These are phyloP conservation scores for Tillandsia fasciculata DNA, from an alignment of 176 grass and related monocot species.

Conservation along the genomic window DNA sequence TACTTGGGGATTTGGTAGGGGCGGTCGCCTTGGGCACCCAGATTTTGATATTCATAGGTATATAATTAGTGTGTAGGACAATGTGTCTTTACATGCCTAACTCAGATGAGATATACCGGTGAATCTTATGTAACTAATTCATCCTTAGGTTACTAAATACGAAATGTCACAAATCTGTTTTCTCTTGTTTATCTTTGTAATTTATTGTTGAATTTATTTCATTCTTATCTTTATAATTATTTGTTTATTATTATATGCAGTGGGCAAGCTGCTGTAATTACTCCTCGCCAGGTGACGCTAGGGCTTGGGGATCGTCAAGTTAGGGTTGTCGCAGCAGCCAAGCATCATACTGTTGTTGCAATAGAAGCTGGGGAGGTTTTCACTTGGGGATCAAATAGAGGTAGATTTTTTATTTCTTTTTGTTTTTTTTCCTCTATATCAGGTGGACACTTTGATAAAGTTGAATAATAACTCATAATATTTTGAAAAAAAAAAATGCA, in stretches of 20 bases:
- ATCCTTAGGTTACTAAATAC: slow-evolving; percentile 11
- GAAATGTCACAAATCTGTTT: neutral
- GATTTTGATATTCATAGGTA: slow-evolving; percentile 90
- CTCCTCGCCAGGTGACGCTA: slow-evolving; percentile 75
- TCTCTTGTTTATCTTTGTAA: neutral
- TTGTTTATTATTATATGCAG: slow-evolving; percentile 35
- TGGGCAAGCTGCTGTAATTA: slow-evolving; percentile 95
- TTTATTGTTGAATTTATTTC: slow-evolving; percentile 8
- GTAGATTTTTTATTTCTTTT: slow-evolving; percentile 29
- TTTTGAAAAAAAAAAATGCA: no score
- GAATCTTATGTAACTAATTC: neutral
- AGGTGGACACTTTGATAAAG: no score
- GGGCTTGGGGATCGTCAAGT: slow-evolving; percentile 64
- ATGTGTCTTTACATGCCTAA: neutral
- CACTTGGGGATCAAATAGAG: slow-evolving; percentile 99
- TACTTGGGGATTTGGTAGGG: slow-evolving; percentile 96
- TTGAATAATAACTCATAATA: no score
- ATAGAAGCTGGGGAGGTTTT: slow-evolving; percentile 83
- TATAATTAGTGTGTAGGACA: neutral
- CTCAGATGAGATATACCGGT: neutral
- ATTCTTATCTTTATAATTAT: neutral
- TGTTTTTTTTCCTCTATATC: no score
- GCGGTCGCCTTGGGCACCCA: slow-evolving; percentile 89
- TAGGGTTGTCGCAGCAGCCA: slow-evolving; percentile 73
- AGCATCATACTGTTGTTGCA: slow-evolving; percentile 97